Evolutionary conservation across 257 asterid genomes (phyloP), one percentile per base, ranked within the genome.

Genomic region (Salvia hispanica): DNA sequence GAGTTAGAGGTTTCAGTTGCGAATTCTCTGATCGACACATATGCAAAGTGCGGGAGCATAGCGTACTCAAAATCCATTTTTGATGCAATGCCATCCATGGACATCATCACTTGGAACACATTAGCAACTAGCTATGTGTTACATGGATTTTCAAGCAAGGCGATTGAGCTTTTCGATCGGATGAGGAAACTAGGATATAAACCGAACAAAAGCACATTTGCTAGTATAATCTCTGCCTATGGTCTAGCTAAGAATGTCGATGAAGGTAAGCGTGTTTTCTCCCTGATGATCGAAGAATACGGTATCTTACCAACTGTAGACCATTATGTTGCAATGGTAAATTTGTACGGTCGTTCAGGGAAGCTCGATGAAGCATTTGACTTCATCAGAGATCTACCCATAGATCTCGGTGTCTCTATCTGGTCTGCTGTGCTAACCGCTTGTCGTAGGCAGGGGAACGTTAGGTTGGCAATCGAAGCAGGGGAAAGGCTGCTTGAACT

Each of bases 21-120:
- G 36, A 91, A 91, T 79, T 83, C 86, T 66, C 71, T 91, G 42
- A 75, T 91, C 36, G 96, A 83, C 81, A 74, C 85, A 0, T 91
- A 83, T 21, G 85, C 95, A 15, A 88, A 85, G 71, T 78, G 95
- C 0, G 97, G 93, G 72, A 80, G 76, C 58, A 61, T 91, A 58
- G 39, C 53, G 37, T 86, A 82, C 73, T 79, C 96, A 0, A 76
- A 75, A 72, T 69, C 84, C 64, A 72, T 91, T 71, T 88, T 86
- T 60, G 59, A 76, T 47, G 77, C 78, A 66, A 79, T 82, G 88
- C 77, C 74, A 14, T 78, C 85, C 48, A 72, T 81, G 63, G 95
- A 91, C 73, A 67, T 82, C 64, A 83, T 91, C 73, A 83, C 96
- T 25, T 91, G 97, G 97, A 91, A 88, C 82, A 64, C 97, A 54